These are phyloP conservation scores for Pisolithus tinctorius DNA, from an alignment of 768 basidiomycete species.

Conservation along the genomic window DNA sequence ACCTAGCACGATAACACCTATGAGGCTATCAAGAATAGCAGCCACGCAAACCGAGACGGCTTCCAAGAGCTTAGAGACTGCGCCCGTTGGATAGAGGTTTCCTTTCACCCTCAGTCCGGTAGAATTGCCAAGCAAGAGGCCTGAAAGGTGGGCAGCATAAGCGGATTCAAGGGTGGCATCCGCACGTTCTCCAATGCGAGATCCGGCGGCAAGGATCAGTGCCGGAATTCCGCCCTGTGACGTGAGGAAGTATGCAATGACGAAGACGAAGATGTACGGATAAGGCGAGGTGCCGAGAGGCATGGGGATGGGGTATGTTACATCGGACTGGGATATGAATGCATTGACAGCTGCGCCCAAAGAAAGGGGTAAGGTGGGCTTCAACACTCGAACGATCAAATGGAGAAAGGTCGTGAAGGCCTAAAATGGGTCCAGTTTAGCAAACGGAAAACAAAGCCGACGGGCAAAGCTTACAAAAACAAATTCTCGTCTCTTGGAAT, in stretches of 20 bases:
- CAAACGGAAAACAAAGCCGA: constrained; percentile 1
- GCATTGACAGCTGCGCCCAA: constrained; percentile 41
- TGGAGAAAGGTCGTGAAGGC: constrained; percentile 64
- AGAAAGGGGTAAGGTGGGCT: constrained; percentile 61
- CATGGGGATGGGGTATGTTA: constrained; percentile 11
- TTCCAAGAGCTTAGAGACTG: constrained; percentile 12
- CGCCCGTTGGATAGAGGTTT: constrained; percentile 25
- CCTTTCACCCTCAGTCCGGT: constrained; percentile 75
- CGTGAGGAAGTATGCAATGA: constrained; percentile 64
- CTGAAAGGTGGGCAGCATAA: constrained; percentile 81
- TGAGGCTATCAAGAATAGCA: constrained; percentile 70
- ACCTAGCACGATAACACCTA: constrained; percentile 65
- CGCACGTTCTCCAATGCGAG: constrained; percentile 85
- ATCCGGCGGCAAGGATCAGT: constrained; percentile 68
- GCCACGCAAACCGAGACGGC: constrained; percentile 61
- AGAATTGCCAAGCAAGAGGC: constrained; percentile 74
- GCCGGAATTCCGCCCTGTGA: constrained; percentile 71
- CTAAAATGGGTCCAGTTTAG: constrained; percentile 27
- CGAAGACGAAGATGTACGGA: constrained; percentile 64
- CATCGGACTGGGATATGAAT: constrained; percentile 10
- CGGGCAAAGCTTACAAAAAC: constrained; percentile 15
- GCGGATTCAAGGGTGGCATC: constrained; percentile 54
- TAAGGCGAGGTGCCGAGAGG: constrained; percentile 46
- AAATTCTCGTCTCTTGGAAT: constrained; percentile 7
- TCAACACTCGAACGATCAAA: constrained; percentile 69